Conservation (phyloP, 805 yeast genomes). For the Maudiozyma bulderi region DNA sequence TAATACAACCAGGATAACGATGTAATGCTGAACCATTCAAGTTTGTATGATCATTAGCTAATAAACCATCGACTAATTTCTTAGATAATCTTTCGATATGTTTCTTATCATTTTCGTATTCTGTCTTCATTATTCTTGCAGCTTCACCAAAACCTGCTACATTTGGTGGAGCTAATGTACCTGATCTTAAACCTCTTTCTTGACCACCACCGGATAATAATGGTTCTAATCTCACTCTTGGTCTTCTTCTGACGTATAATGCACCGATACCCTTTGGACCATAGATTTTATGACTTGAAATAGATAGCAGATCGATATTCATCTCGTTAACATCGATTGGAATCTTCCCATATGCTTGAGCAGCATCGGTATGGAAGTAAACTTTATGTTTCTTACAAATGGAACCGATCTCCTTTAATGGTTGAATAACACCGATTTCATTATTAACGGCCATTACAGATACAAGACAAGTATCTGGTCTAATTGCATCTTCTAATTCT, state of each 20-base stretch:
- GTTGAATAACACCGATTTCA: slow-evolving; percentile 96
- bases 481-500: slow-evolving; percentile 69
- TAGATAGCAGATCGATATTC: slow-evolving; percentile 88
- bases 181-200: slow-evolving; percentile 95
- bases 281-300: slow-evolving; percentile 91
- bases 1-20: slow-evolving; percentile 89
- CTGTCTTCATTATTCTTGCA: slow-evolving; percentile 69
- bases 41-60: slow-evolving; percentile 79
- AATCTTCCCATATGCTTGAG: slow-evolving; percentile 94
- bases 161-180: slow-evolving; percentile 94
- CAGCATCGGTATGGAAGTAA: slow-evolving; percentile 95
- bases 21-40: slow-evolving; percentile 73
- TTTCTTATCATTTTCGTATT: slow-evolving; percentile 59
- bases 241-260: slow-evolving; percentile 89
- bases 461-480: slow-evolving; percentile 85
- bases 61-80: slow-evolving; percentile 61
- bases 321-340: slow-evolving; percentile 85
- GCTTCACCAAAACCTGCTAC: slow-evolving; percentile 97
- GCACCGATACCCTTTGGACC: slow-evolving; percentile 99
- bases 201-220: slow-evolving; percentile 97
- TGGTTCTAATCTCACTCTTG: slow-evolving; percentile 94
- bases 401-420: slow-evolving; percentile 84
- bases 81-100: slow-evolving; percentile 66
- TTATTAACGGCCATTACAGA: slow-evolving; percentile 96
- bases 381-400: slow-evolving; percentile 81